Base-by-base conservation (phyloP, 2,329 filamentous ascomycete species). In the Colletotrichum ledebouriae region DNA sequence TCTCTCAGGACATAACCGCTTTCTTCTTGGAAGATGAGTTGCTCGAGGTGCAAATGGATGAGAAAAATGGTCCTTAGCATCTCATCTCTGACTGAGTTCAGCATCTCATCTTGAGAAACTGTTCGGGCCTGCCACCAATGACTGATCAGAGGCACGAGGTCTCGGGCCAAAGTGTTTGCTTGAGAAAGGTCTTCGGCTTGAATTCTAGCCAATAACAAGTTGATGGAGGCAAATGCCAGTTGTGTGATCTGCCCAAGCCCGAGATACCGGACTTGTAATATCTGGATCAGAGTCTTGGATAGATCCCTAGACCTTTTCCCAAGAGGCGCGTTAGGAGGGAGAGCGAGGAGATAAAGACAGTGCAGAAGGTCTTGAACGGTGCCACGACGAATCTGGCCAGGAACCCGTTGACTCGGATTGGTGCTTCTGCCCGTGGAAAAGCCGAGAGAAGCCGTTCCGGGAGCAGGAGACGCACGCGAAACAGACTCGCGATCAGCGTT, bases 41-140 rank as follows among this genome's bases (percentile, higher is more conserved):
- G 81, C 71, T 92, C 84, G 52, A 92, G 81, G 71, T 91, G 88
- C 9, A 90, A 80, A 71, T 89, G 85, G 37, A 90, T 83, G n/a
- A 88, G 82, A 70, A 92, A 89, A 33, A 97, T 81, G 1, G 89
- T 88, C 72, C 89, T 89, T 39, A 97, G 83, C 76, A 97, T 91
- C 76, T 94, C 93, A 71, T 95, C 92, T 72, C 91, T 89, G 57
- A 96, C 78, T 2, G 84, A 84, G 70, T 86, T 88, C 71, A 88
- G 84, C 73, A 87, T 84, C 73, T 88, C 85, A 71, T 89, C 85
- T 72, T 89, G 85, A 13, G 86, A 85, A 29, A 86, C 79, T 52
- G 87, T 86, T 72, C 92, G 92, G n/a, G 87, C 86, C 71, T 89
- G 84, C 94, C 95, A 99, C 80, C 94, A 89, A 57, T 88, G 86